Percentiles rank a stretch among this genome's conserved stretches.
phyloP scores from a whole-genome alignment of 2,329 filamentous ascomycete species.

The Arthrobotrys entomopaga region DNA sequence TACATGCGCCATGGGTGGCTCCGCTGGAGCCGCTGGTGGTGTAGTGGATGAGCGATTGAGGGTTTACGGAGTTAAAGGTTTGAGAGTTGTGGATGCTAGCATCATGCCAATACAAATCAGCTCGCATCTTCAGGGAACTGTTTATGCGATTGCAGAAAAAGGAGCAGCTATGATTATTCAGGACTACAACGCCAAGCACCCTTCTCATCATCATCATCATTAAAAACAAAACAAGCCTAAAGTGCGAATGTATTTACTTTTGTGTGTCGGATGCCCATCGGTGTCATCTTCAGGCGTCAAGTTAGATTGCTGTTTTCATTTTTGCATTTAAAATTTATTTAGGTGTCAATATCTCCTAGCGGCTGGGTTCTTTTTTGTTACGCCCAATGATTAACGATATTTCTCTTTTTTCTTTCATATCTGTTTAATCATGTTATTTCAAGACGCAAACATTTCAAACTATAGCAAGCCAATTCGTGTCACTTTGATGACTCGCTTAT shows the following conservation, averaged over 20 bases:
- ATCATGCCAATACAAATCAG: slow-evolving; percentile 41
- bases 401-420: too few species aligned
- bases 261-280: too few species aligned
- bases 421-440: too few species aligned
- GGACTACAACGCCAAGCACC: slow-evolving; percentile 45
- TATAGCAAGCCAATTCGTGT: too few species aligned
- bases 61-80: slow-evolving; percentile 64
- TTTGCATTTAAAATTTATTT: too few species aligned
- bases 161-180: slow-evolving; percentile 49
- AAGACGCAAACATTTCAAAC: too few species aligned
- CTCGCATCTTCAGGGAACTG: slow-evolving; percentile 58
- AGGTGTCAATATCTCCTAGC: too few species aligned
- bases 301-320: too few species aligned
- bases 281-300: too few species aligned
- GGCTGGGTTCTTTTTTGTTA: too few species aligned
- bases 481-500: too few species aligned
- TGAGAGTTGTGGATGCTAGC: slow-evolving; percentile 63
- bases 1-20: slow-evolving; percentile 64
- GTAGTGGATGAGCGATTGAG: slow-evolving; percentile 65
- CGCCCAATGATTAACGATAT: too few species aligned
- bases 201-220: not conserved
- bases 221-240: not conserved
- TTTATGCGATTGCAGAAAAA: slow-evolving; percentile 53
- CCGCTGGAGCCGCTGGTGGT: slow-evolving; percentile 60
- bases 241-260: not conserved